Evolutionary conservation across 176 grass and related monocot genomes (phyloP).

Genomic region (Oryza glaberrima): DNA sequence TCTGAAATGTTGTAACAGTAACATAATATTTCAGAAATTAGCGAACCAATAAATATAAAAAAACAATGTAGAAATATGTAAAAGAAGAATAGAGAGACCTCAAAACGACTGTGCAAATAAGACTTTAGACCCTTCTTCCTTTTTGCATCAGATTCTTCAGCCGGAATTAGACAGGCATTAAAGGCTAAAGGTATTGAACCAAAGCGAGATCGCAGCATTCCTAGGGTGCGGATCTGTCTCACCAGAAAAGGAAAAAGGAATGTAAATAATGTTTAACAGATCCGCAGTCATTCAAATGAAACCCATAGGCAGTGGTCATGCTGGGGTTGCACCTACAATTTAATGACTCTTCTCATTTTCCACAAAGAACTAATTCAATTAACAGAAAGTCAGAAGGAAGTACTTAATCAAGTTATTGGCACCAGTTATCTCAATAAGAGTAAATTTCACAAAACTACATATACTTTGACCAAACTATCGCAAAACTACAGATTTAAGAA

Average conservation of each 20-base stretch:
- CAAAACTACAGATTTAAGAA: too few species aligned
- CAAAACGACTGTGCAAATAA: constrained; percentile 68
- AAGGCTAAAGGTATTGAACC: constrained; percentile 72
- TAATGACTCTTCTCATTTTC: constrained; percentile 13
- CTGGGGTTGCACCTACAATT: constrained; percentile 8
- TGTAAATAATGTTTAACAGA: constrained; percentile 21
- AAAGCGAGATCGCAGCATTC: constrained; percentile 90
- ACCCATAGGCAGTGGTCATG: neutral
- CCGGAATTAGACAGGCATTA: constrained; percentile 79
- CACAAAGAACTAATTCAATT: neutral
- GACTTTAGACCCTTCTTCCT: constrained; percentile 81
- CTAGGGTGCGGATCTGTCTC: constrained; percentile 87
- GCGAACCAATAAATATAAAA: constrained; percentile 24
- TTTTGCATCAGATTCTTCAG: constrained; percentile 58
- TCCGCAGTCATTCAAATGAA: constrained; percentile 36
- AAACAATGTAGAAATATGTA: constrained; percentile 34
- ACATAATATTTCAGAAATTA: constrained; percentile 37
- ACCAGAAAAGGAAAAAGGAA: constrained; percentile 38
- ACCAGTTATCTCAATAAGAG: neutral
- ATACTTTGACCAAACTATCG: too few species aligned
- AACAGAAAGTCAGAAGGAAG: neutral
- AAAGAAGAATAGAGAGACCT: constrained; percentile 41
- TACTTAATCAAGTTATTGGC: constrained; percentile 17
- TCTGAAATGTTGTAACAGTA: constrained; percentile 43
- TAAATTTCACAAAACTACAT: too few species aligned